phyloP scores from a whole-genome alignment of 768 basidiomycete species.

The Amanita phalloides region DNA sequence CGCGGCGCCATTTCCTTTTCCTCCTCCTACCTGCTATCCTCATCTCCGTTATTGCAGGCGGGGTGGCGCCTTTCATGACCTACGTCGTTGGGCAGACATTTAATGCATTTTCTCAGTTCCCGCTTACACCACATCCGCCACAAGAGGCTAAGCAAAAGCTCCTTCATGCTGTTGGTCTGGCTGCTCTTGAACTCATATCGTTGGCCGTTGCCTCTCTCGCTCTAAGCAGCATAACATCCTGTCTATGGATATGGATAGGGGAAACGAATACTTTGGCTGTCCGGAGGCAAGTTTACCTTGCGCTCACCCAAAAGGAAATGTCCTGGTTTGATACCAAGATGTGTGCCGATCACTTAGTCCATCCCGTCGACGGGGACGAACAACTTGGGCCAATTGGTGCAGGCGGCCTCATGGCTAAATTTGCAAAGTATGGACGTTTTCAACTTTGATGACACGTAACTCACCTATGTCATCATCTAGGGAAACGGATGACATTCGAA shows the following conservation, averaged over 20 bases:
- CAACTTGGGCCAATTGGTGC: slow-evolving; percentile 51
- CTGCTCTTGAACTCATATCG: slow-evolving; percentile 55
- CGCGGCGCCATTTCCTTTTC: slow-evolving; percentile 41
- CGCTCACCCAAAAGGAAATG: slow-evolving; percentile 63
- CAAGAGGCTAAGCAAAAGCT: slow-evolving; percentile 36
- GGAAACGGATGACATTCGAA: slow-evolving; percentile 90
- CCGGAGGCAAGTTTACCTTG: slow-evolving; percentile 55
- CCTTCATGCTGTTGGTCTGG: slow-evolving; percentile 44
- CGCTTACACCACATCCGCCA: slow-evolving; percentile 20
- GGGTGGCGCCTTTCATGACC: slow-evolving; percentile 83
- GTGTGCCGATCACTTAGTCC: slow-evolving; percentile 39
- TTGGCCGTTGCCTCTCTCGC: slow-evolving; percentile 57
- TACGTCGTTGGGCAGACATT: slow-evolving; percentile 70
- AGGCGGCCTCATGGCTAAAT: slow-evolving; percentile 90
- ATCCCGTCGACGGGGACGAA: slow-evolving; percentile 26
- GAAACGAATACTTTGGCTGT: slow-evolving; percentile 68
- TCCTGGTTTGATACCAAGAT: slow-evolving; percentile 87
- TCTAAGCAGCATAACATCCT: slow-evolving; percentile 65
- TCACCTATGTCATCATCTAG: slow-evolving; percentile 25
- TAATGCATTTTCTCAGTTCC: slow-evolving; percentile 57
- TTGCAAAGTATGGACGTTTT: slow-evolving; percentile 48
- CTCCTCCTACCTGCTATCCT: slow-evolving; percentile 56
- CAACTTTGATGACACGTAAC: not conserved
- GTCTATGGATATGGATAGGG: slow-evolving; percentile 81
- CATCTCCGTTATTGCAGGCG: slow-evolving; percentile 54